phyloP scores from a whole-genome alignment of 371 early-diverging fungal genomes.

The Rhizopus stolonifer region DNA sequence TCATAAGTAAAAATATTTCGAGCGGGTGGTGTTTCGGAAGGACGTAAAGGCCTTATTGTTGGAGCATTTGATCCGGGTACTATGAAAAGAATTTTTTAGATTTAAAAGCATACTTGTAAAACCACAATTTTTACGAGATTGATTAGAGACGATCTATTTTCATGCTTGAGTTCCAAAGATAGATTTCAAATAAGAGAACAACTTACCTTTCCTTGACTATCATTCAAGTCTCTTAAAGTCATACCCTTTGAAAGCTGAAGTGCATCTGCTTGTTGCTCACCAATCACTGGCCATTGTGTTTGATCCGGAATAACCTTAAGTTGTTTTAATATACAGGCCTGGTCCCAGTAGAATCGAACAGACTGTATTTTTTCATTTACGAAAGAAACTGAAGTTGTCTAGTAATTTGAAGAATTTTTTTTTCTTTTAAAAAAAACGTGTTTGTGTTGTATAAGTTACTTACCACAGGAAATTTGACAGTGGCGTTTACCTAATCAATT shows the following conservation, averaged over 20 bases:
- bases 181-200: too few species aligned
- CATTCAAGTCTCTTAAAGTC: constrained; percentile 15
- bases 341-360: constrained; percentile 47
- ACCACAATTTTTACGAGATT: not conserved
- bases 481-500: constrained; percentile 36
- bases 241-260: constrained; percentile 20
- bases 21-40: constrained; percentile 23
- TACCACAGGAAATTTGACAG: constrained; percentile 39
- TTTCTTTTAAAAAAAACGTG: not conserved
- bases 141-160: constrained; percentile 6
- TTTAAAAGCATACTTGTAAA: not conserved
- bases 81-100: constrained; percentile 6
- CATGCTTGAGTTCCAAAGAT: too few species aligned
- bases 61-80: constrained; percentile 41
- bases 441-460: not conserved
- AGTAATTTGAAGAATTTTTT: too few species aligned
- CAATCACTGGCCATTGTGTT: constrained; percentile 38
- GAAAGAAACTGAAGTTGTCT: constrained; percentile 44
- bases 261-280: constrained; percentile 33
- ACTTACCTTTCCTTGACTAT: constrained; percentile 13
- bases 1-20: constrained; percentile 49
- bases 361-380: constrained; percentile 26
- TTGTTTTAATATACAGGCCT: constrained; percentile 46
- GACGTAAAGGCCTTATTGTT: constrained; percentile 22
- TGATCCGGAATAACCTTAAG: constrained; percentile 33